Percentiles rank a stretch among this genome's conserved stretches.
Conservation (phyloP, 352 stramenopile genomes). For the Globisporangium parvum region DNA sequence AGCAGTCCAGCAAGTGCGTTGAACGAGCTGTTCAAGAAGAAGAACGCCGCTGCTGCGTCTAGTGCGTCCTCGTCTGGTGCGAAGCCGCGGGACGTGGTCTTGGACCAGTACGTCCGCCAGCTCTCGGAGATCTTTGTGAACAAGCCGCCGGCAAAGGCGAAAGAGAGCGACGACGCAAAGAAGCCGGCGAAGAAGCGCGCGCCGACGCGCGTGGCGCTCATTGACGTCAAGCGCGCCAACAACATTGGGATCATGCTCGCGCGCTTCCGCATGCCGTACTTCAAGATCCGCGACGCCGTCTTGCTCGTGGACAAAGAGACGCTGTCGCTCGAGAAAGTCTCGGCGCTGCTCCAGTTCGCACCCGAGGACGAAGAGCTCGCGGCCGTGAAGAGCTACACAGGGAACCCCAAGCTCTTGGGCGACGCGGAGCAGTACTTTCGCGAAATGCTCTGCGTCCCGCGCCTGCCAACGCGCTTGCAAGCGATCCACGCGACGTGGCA, state of each 20-base stretch:
- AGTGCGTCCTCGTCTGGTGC: not conserved
- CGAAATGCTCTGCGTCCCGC: constrained; percentile 58
- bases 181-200: constrained; percentile 39
- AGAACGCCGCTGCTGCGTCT: not conserved
- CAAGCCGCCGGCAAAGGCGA: constrained; percentile 50
- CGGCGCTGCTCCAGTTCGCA: constrained; percentile 71
- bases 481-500: constrained; percentile 81
- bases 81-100: constrained; percentile 26
- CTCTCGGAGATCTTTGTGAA: constrained; percentile 79
- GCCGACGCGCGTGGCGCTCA: constrained; percentile 68
- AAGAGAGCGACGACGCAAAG: constrained; percentile 48
- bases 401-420: constrained; percentile 66
- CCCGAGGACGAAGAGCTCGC: constrained; percentile 67
- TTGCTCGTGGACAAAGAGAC: constrained; percentile 73
- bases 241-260: constrained; percentile 87
- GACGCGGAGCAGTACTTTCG: constrained; percentile 80
- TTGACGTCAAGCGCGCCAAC: constrained; percentile 80
- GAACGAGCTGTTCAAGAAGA: constrained; percentile 26
- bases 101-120: constrained; percentile 65
- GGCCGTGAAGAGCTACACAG: constrained; percentile 52
- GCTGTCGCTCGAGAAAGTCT: constrained; percentile 66
- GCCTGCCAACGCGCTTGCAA: constrained; percentile 60
- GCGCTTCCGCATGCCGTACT: constrained; percentile 76
- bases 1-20: constrained; percentile 14
- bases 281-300: constrained; percentile 71